Evolutionary conservation across 1,284 basidiomycete species (phyloP).

Genomic region (Irpex sp.): DNA sequence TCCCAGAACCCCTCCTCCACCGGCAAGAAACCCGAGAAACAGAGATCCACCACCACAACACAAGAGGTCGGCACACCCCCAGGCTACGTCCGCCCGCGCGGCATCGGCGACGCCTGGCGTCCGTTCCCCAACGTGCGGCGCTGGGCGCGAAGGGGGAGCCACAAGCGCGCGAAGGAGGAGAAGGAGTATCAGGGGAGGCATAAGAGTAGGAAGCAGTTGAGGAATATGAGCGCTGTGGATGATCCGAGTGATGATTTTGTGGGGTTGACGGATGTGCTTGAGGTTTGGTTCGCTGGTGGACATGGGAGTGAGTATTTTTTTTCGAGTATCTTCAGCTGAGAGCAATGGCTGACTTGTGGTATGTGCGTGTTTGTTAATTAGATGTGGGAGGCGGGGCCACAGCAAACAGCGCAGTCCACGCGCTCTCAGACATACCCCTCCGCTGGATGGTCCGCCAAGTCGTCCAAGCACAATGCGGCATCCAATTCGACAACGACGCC

Average conservation of each 20-base stretch:
- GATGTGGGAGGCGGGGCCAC: constrained; percentile 67
- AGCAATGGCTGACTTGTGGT: neutral
- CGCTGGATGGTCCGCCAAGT: constrained; percentile 70
- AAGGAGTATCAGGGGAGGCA: neutral
- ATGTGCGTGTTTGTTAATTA: constrained; percentile 17
- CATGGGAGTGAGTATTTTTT: constrained; percentile 20
- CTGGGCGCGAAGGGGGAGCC: neutral
- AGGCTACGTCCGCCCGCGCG: neutral
- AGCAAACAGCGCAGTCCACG: constrained; percentile 33
- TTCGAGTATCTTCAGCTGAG: neutral
- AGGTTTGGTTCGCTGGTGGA: constrained; percentile 30
- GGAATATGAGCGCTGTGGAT: neutral
- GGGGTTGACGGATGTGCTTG: constrained; percentile 24
- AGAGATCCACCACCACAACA: neutral
- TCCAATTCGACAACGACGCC: constrained; percentile 42
- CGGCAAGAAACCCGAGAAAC: neutral
- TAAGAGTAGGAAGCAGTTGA: neutral
- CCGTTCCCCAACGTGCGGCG: neutral
- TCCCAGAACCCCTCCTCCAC: neutral
- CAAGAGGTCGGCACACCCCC: neutral
- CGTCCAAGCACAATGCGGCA: constrained; percentile 40
- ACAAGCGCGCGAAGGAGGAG: neutral
- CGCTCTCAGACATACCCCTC: constrained; percentile 56
- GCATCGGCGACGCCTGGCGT: neutral
- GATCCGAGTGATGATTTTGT: constrained; percentile 7